phyloP scores from a whole-genome alignment of 805 yeast species.

The Zygotorulaspora danielsina region DNA sequence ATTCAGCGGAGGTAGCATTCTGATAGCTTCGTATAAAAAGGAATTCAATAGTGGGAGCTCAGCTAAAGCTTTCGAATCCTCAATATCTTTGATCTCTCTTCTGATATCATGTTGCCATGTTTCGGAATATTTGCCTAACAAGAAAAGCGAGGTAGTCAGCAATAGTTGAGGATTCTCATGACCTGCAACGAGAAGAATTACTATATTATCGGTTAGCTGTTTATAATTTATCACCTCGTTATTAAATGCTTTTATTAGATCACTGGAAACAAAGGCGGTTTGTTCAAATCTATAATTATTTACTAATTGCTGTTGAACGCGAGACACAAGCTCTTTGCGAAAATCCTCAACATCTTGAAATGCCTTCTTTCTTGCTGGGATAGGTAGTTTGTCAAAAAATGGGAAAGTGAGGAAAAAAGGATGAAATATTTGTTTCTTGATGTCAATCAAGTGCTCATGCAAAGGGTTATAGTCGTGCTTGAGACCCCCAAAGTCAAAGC shows the following conservation, averaged over 20 bases:
- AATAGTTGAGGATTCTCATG: conserved; percentile 60
- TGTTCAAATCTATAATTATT: conserved; percentile 33
- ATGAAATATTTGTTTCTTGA: conserved; percentile 51
- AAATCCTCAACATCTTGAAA: conserved; percentile 42
- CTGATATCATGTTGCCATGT: conserved; percentile 45
- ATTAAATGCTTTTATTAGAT: conserved; percentile 40
- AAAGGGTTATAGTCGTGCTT: conserved; percentile 33
- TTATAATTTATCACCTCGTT: conserved; percentile 39
- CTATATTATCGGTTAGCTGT: conserved; percentile 51
- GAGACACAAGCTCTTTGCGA: conserved; percentile 36
- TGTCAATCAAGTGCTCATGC: conserved; percentile 39
- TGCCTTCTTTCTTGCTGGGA: conserved; percentile 45
- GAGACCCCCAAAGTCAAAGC: conserved; percentile 44
- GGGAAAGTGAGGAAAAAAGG: conserved; percentile 56
- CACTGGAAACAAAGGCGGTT: conserved; percentile 40
- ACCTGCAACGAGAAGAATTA: conserved; percentile 56
- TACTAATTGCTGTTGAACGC: conserved; percentile 35
- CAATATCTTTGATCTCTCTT: conserved; percentile 40
- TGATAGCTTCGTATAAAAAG: conserved; percentile 52
- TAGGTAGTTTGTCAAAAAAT: conserved; percentile 46
- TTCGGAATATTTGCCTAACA: conserved; percentile 41
- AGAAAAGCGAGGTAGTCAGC: conserved; percentile 44
- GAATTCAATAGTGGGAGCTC: conserved; percentile 56
- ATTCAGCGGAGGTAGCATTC: conserved; percentile 54
- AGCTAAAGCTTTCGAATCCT: conserved; percentile 43